Percentiles rank a stretch among this genome's conserved stretches.
Evolutionary conservation across 345 rosid species (phyloP).

Genomic region (Populus nigra): DNA sequence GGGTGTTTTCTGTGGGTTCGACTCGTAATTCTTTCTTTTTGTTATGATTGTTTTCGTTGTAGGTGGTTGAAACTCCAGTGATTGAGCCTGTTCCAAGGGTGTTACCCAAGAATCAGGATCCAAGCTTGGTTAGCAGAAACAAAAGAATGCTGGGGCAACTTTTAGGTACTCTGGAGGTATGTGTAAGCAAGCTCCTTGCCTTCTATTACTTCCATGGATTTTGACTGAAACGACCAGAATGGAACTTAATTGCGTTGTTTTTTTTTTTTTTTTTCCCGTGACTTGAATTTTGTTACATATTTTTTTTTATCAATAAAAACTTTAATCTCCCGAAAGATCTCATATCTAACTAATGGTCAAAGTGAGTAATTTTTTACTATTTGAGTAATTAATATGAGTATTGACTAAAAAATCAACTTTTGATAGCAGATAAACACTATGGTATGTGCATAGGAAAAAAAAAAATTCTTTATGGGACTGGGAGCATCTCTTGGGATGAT

Average conservation of each 20-base stretch:
- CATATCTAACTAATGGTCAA: background rate
- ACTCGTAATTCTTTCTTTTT: background rate
- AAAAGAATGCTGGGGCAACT: constrained; percentile 96
- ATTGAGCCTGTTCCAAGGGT: constrained; percentile 78
- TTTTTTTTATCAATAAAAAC: background rate
- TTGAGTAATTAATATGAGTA: background rate
- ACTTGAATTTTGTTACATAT: background rate
- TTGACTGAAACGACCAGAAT: background rate
- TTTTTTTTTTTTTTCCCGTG: background rate
- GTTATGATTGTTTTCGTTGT: constrained; percentile 11
- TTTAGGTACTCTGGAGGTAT: constrained; percentile 95
- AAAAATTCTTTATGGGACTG: too few relatives aligned
- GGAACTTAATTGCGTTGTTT: background rate
- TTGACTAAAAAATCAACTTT: too few relatives aligned
- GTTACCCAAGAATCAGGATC: constrained; percentile 91
- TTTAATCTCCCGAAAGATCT: background rate
- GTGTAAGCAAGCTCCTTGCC: constrained; percentile 9
- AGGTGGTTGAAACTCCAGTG: constrained; percentile 53
- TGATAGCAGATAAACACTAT: too few relatives aligned
- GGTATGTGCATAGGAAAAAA: too few relatives aligned
- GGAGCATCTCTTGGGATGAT: too few relatives aligned
- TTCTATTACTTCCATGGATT: background rate
- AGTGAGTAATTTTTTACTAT: background rate
- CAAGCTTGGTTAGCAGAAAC: constrained; percentile 81
- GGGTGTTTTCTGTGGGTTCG: background rate